Evolutionary conservation across 139 green algal genomes (phyloP).

Genomic region (Mesostigma viride): DNA sequence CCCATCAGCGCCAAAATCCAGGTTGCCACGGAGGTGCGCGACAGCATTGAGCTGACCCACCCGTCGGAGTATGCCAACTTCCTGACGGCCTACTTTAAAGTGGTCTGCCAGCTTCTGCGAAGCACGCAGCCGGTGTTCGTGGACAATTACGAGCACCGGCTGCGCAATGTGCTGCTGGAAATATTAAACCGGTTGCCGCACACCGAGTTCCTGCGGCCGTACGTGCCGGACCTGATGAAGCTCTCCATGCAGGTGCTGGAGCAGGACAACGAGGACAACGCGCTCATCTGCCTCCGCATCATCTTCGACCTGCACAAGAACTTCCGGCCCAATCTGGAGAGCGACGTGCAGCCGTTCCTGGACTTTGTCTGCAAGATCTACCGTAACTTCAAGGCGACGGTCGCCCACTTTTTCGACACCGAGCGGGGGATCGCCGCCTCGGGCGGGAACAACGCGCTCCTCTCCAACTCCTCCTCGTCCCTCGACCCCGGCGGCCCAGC

Average conservation of each 20-base stretch:
- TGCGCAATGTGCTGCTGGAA: slow-evolving; percentile 59
- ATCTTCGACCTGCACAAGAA: slow-evolving; percentile 83
- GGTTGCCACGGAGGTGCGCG: slow-evolving; percentile 44
- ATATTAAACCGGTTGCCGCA: slow-evolving; percentile 62
- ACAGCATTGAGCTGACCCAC: slow-evolving; percentile 53
- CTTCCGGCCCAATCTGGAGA: slow-evolving; percentile 50
- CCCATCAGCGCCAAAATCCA: too few relatives aligned
- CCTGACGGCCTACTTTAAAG: slow-evolving; percentile 44
- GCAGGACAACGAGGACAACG: slow-evolving; percentile 83
- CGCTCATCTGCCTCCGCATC: slow-evolving; percentile 55
- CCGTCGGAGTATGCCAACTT: slow-evolving; percentile 47
- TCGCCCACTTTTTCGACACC: slow-evolving; percentile 33
- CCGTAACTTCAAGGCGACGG: slow-evolving; percentile 30
- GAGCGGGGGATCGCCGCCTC: background rate
- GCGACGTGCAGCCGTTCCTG: slow-evolving; percentile 58
- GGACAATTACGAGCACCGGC: slow-evolving; percentile 45
- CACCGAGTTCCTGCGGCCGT: slow-evolving; percentile 48
- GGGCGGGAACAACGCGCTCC: background rate
- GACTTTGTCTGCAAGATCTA: slow-evolving; percentile 56
- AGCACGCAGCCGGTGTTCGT: slow-evolving; percentile 8
- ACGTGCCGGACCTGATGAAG: slow-evolving; percentile 50
- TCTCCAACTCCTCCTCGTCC: too few relatives aligned
- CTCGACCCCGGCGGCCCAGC: background rate
- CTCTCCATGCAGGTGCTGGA: slow-evolving; percentile 50
- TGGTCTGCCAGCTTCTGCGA: slow-evolving; percentile 41